Evolutionary conservation across 306 rosid species (phyloP).

Genomic region (Lathyrus tuberosus): DNA sequence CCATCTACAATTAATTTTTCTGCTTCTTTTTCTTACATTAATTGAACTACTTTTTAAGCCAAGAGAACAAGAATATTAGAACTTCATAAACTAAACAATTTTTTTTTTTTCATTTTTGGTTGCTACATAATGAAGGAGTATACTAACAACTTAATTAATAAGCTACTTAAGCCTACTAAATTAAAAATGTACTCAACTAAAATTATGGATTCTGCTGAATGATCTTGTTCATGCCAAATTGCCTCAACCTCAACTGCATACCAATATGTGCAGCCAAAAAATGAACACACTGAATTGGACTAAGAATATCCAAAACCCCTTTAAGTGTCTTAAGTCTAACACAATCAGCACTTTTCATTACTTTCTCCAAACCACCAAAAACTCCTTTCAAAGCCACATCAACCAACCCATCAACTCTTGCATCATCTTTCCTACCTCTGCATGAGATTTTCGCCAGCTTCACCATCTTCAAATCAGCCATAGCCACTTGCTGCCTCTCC

Average conservation of each 20-base stretch:
- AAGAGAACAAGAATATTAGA: neutral
- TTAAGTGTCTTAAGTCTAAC: constrained; percentile 70
- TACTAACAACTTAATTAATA: neutral
- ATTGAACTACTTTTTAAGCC: neutral
- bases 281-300: constrained; percentile 64
- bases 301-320: constrained; percentile 62
- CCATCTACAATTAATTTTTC: neutral
- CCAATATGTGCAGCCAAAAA: constrained; percentile 56
- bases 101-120: neutral
- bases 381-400: constrained; percentile 53
- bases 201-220: neutral
- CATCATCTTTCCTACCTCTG: constrained; percentile 15
- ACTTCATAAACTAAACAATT: neutral
- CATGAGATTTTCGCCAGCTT: constrained; percentile 42
- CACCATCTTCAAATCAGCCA: constrained; percentile 64
- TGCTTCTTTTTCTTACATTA: neutral
- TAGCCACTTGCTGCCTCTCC: constrained; percentile 47
- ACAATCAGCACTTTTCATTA: constrained; percentile 78
- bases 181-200: neutral
- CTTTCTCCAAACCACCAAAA: constrained; percentile 55
- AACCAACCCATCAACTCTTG: constrained; percentile 35
- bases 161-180: constrained; percentile 8
- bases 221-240: constrained; percentile 44
- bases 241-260: constrained; percentile 53
- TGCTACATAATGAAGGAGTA: neutral